A percentile compares a stretch with the other conserved stretches of the same genome.
These are phyloP conservation scores for Fistulifera pelliculosa DNA, from an alignment of 108 stramenopile species.

Conservation along the genomic window DNA sequence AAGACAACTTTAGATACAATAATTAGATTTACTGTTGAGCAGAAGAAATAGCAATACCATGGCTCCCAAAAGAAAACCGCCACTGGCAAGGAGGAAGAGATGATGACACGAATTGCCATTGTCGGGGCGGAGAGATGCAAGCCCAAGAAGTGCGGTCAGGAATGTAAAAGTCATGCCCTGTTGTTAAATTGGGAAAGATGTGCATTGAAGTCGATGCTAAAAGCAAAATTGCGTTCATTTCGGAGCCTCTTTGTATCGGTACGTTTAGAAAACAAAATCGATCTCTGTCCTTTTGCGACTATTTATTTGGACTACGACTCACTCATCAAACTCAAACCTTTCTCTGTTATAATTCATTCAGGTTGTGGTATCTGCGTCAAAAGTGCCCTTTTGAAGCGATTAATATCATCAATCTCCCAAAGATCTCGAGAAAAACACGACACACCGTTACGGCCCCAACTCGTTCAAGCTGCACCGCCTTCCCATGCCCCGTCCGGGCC, in stretches of 20 bases:
- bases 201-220: slow-evolving; percentile 93
- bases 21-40: too few species aligned
- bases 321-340: not conserved
- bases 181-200: slow-evolving; percentile 92
- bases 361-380: slow-evolving; percentile 99
- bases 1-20: too few species aligned
- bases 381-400: slow-evolving; percentile 98
- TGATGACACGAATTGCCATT: slow-evolving; percentile 92
- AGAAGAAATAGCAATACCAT: slow-evolving; percentile 22
- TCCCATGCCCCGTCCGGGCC: slow-evolving; percentile 95
- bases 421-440: slow-evolving; percentile 89
- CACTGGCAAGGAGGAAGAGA: slow-evolving; percentile 22
- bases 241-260: slow-evolving; percentile 88
- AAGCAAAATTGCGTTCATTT: slow-evolving; percentile 85
- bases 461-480: slow-evolving; percentile 97
- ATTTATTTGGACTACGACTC: not conserved
- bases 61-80: slow-evolving; percentile 69
- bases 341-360: slow-evolving; percentile 7
- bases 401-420: slow-evolving; percentile 98
- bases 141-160: slow-evolving; percentile 94
- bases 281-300: not conserved
- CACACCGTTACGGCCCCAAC: slow-evolving; percentile 99
- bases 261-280: slow-evolving; percentile 12
- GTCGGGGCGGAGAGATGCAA: slow-evolving; percentile 90
- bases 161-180: slow-evolving; percentile 96